Percentiles rank a stretch among this genome's conserved stretches.
phyloP scores from a whole-genome alignment of 495 filamentous ascomycete genomes.

The Tuber brumale region DNA sequence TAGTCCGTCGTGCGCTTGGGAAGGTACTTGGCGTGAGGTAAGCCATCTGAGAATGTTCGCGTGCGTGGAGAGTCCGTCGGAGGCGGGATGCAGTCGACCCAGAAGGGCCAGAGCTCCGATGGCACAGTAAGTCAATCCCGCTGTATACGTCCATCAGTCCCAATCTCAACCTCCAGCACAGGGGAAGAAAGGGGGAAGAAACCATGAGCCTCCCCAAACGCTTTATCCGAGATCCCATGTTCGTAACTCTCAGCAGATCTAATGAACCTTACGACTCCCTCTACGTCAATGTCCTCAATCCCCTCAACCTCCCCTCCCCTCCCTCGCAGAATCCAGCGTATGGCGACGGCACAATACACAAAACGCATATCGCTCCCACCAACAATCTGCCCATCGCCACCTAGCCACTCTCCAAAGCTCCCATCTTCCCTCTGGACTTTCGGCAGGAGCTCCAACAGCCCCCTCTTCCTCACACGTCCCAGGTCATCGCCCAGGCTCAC shows the following conservation, averaged over 20 bases:
- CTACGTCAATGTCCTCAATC: constrained; percentile 66
- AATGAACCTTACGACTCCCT: constrained; percentile 63
- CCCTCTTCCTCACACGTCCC: constrained; percentile 56
- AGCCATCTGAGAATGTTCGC: constrained; percentile 56
- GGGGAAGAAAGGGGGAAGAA: constrained; percentile 45
- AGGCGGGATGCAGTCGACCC: constrained; percentile 47
- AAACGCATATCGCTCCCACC: constrained; percentile 80
- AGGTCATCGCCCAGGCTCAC: constrained; percentile 61
- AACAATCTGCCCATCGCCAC: constrained; percentile 55
- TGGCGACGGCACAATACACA: constrained; percentile 71
- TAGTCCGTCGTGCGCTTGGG: constrained; percentile 49
- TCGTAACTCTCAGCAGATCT: constrained; percentile 73
- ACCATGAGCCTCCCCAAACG: constrained; percentile 85
- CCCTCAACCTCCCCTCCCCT: constrained; percentile 50
- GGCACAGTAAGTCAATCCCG: constrained; percentile 82
- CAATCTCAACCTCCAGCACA: constrained; percentile 3
- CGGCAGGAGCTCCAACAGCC: constrained; percentile 66
- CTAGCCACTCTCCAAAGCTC: constrained; percentile 78
- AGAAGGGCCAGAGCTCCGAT: constrained; percentile 68
- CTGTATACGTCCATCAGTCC: constrained; percentile 46
- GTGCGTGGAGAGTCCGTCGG: constrained; percentile 39
- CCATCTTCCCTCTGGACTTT: constrained; percentile 75
- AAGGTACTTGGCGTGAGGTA: constrained; percentile 61
- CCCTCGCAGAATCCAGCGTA: constrained; percentile 75
- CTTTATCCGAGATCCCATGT: constrained; percentile 75